Percentiles rank a stretch among this genome's conserved stretches.
Evolutionary conservation across 192 early-diverging fungal species (phyloP).

Genomic region (Physocladia obscura): DNA sequence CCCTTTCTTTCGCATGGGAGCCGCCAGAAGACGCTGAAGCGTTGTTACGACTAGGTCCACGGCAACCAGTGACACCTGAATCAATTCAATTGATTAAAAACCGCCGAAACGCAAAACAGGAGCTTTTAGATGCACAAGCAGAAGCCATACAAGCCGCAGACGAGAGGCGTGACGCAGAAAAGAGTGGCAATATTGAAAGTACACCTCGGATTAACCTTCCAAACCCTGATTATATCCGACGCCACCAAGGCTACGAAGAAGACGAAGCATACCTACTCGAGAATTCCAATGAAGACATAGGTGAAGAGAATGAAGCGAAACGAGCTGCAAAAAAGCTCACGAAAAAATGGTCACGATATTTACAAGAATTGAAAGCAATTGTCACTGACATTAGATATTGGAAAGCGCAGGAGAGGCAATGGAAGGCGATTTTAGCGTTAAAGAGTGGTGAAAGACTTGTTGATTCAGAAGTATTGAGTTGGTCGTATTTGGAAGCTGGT

Average conservation of each 20-base stretch:
- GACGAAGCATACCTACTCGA: neutral
- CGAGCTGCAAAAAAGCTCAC: conserved; percentile 15
- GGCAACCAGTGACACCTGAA: conserved; percentile 75
- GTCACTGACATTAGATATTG: conserved; percentile 46
- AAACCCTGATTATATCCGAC: neutral
- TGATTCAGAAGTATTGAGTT: conserved; percentile 81
- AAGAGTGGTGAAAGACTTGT: conserved; percentile 77
- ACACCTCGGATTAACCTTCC: neutral
- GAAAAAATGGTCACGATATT: conserved; percentile 24
- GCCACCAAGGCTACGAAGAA: neutral
- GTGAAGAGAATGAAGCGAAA: conserved; percentile 4
- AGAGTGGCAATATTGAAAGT: neutral
- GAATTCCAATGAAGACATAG: conserved; percentile 14
- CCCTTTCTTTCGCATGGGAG: conserved; percentile 91
- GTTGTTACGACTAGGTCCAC: conserved; percentile 82
- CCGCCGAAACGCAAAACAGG: conserved; percentile 21
- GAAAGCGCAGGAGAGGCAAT: conserved; percentile 33
- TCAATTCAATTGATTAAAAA: conserved; percentile 27
- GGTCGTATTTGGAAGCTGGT: conserved; percentile 87
- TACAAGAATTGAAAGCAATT: conserved; percentile 35
- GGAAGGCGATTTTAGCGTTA: conserved; percentile 23
- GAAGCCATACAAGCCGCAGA: conserved; percentile 20
- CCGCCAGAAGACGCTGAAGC: conserved; percentile 64
- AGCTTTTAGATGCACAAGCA: conserved; percentile 1
- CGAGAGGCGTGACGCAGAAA: neutral